Evolutionary conservation across 2,329 filamentous ascomycete genomes (phyloP).

Genomic region (Trichoderma semiorbis): DNA sequence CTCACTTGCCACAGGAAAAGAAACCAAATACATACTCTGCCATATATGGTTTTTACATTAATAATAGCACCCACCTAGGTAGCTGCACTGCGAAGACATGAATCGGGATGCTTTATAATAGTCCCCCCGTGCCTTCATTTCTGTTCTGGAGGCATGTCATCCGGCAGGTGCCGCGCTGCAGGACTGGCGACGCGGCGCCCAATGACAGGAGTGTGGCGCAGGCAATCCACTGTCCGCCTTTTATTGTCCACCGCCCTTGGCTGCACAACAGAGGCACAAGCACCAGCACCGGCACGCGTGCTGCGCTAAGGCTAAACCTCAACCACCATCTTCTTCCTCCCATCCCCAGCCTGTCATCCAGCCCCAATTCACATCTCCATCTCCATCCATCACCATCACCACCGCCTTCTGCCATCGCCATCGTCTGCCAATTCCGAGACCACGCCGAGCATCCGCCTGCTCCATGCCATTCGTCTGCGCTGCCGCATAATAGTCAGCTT

Average conservation of each 20-base stretch:
- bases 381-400: constrained; percentile 4
- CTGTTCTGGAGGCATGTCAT: constrained; percentile 5
- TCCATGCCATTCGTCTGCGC: constrained; percentile 1
- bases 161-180: constrained; percentile 8
- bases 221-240: constrained; percentile 2
- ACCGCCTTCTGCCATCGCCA: constrained; percentile 7
- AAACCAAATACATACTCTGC: neutral
- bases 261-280: constrained; percentile 3
- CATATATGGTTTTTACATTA: neutral
- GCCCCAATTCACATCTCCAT: constrained; percentile 2
- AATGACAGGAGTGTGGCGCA: constrained; percentile 11
- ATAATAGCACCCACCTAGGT: neutral
- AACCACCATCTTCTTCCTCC: constrained; percentile 15
- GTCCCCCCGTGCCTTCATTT: neutral
- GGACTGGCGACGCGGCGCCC: neutral
- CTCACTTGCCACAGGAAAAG: neutral
- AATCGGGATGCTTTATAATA: neutral
- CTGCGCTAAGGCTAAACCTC: constrained; percentile 9
- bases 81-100: neutral
- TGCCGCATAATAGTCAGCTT: neutral
- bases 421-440: neutral
- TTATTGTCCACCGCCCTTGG: constrained; percentile 13
- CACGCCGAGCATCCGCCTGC: neutral
- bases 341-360: constrained; percentile 19
- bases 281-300: neutral